phyloP scores from a whole-genome alignment of 805 yeast genomes.

The Yarrowia osloensis region DNA sequence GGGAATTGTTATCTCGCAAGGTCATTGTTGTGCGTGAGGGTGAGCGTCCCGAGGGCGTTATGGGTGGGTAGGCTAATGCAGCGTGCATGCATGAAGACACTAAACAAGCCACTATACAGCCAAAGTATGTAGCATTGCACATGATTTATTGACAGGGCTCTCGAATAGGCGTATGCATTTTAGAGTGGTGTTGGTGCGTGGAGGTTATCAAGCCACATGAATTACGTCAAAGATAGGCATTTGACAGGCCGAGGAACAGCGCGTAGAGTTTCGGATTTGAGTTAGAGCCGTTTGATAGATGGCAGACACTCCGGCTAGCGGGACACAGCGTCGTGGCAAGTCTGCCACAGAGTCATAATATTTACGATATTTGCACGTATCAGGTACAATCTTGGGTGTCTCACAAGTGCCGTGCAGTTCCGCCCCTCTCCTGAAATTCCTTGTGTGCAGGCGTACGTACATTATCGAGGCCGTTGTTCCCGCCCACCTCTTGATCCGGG shows the following conservation, averaged over 20 bases:
- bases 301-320: neutral
- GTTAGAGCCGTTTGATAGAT: slow-evolving; percentile 14
- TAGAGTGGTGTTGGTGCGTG: neutral
- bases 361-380: neutral
- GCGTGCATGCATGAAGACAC: slow-evolving; percentile 1
- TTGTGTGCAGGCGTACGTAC: neutral
- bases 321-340: neutral
- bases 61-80: slow-evolving; percentile 41
- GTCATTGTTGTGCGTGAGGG: slow-evolving; percentile 65
- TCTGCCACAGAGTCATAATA: neutral
- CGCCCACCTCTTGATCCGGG: slow-evolving; percentile 6
- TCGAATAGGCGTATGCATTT: neutral
- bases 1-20: slow-evolving; percentile 61
- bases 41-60: slow-evolving; percentile 43
- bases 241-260: neutral
- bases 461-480: slow-evolving; percentile 2
- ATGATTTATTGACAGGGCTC: slow-evolving; percentile 8
- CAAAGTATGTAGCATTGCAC: neutral
- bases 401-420: neutral
- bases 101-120: neutral
- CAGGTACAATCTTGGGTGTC: neutral
- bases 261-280: neutral
- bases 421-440: neutral
- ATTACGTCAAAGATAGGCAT: neutral
- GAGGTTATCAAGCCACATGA: neutral